Evolutionary conservation across 2,329 filamentous ascomycete genomes (phyloP).

Genomic region (Epichloe festucae): DNA sequence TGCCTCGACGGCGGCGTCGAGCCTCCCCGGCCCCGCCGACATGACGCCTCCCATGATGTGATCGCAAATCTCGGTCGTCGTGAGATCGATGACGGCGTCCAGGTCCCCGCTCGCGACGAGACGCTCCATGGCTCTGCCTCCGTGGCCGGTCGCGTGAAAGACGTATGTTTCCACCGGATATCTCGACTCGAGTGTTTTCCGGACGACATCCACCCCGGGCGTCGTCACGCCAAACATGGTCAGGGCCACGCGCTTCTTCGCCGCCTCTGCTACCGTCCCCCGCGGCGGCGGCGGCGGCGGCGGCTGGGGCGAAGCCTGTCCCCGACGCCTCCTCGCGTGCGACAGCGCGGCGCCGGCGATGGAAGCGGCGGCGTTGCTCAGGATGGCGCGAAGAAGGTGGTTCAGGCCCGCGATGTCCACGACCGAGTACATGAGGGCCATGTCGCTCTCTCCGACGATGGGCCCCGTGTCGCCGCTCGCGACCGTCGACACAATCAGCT

Average conservation of each 20-base stretch:
- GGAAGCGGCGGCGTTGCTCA: slow-evolving; percentile 50
- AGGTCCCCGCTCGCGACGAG: slow-evolving; percentile 43
- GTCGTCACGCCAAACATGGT: slow-evolving; percentile 70
- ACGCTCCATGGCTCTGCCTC: slow-evolving; percentile 56
- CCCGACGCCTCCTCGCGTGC: slow-evolving; percentile 18
- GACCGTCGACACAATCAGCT: slow-evolving; percentile 57
- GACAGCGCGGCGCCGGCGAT: slow-evolving; percentile 44
- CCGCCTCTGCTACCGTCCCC: background rate
- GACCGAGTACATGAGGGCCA: slow-evolving; percentile 57
- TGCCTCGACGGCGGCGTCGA: slow-evolving; percentile 41
- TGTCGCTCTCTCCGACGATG: slow-evolving; percentile 55
- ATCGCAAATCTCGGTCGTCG: slow-evolving; percentile 57
- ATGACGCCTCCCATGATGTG: slow-evolving; percentile 49
- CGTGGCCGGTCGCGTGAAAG: slow-evolving; percentile 58
- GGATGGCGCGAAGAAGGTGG: slow-evolving; percentile 39
- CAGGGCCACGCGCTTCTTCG: slow-evolving; percentile 42
- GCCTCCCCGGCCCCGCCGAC: slow-evolving; percentile 41
- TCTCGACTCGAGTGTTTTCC: slow-evolving; percentile 32
- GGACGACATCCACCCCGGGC: slow-evolving; percentile 44
- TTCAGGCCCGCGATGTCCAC: slow-evolving; percentile 59
- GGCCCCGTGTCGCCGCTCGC: slow-evolving; percentile 52
- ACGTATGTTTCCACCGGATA: slow-evolving; percentile 44
- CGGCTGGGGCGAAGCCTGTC: background rate
- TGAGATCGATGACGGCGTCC: slow-evolving; percentile 57
- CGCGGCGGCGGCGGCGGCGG: background rate